Conservation (phyloP, 108 stramenopile genomes). For the Skeletonema tropicum region DNA sequence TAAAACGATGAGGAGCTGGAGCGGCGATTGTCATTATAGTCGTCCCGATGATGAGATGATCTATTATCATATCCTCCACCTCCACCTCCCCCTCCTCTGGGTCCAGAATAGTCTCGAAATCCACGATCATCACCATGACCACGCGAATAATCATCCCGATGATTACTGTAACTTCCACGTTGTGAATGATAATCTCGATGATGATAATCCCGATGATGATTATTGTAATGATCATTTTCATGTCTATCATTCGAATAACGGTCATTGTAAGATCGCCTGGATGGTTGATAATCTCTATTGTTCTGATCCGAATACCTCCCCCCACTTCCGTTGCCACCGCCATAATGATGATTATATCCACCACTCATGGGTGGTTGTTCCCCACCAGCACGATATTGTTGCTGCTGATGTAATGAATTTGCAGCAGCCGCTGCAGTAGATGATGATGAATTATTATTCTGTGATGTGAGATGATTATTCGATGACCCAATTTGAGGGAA, state of each 20-base stretch:
- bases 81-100: not conserved
- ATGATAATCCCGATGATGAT: slow-evolving; percentile 4
- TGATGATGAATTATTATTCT: not conserved
- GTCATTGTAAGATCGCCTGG: not conserved
- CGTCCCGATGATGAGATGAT: not conserved
- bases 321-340: not conserved
- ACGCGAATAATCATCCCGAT: not conserved
- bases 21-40: slow-evolving; percentile 4
- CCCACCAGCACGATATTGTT: not conserved
- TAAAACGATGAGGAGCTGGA: not conserved
- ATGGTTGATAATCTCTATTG: not conserved
- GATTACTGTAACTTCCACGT: slow-evolving; percentile 5
- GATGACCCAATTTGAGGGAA: slow-evolving; percentile 2
- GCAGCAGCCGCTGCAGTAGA: not conserved
- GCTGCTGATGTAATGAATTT: slow-evolving; percentile 1
- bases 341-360: not conserved
- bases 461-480: not conserved
- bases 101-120: not conserved
- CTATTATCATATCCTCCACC: not conserved
- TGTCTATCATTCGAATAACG: slow-evolving; percentile 2
- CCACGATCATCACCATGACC: slow-evolving; percentile 1
- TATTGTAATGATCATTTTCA: slow-evolving; percentile 2
- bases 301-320: not conserved
- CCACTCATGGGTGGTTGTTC: not conserved
- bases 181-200: not conserved